Evolutionary conservation across 257 asterid genomes (phyloP).

Genomic region (Perilla frutescens): DNA sequence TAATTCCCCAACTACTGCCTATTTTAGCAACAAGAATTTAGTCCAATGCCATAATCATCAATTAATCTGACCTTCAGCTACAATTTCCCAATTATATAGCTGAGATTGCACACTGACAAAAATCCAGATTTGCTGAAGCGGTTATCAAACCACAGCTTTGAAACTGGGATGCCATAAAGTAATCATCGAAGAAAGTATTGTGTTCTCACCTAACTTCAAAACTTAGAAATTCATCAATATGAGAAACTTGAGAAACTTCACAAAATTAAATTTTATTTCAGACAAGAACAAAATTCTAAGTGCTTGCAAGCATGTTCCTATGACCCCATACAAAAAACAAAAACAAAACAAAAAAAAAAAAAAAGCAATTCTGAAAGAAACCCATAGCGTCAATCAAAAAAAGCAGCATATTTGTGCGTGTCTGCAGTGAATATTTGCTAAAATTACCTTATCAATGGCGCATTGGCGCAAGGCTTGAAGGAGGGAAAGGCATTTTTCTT

Average conservation of each 20-base stretch:
- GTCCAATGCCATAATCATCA: neutral
- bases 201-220: neutral
- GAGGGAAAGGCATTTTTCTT: constrained; percentile 65
- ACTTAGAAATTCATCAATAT: neutral
- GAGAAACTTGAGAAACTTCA: neutral
- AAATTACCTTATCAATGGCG: constrained; percentile 62
- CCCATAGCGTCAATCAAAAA: neutral
- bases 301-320: neutral
- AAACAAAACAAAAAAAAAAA: neutral
- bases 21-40: constrained; percentile 5
- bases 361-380: neutral
- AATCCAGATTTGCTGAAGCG: neutral
- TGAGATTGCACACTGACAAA: neutral
- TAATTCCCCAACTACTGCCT: neutral
- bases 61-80: constrained; percentile 10
- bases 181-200: neutral
- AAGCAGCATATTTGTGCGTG: neutral
- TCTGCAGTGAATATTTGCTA: neutral
- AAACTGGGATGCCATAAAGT: neutral
- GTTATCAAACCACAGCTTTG: neutral
- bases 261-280: neutral
- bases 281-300: neutral
- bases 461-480: constrained; percentile 79
- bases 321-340: too few relatives aligned
- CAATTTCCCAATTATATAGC: neutral